phyloP scores from a whole-genome alignment of 2,329 filamentous ascomycete species.

The Aspergillus sp. region DNA sequence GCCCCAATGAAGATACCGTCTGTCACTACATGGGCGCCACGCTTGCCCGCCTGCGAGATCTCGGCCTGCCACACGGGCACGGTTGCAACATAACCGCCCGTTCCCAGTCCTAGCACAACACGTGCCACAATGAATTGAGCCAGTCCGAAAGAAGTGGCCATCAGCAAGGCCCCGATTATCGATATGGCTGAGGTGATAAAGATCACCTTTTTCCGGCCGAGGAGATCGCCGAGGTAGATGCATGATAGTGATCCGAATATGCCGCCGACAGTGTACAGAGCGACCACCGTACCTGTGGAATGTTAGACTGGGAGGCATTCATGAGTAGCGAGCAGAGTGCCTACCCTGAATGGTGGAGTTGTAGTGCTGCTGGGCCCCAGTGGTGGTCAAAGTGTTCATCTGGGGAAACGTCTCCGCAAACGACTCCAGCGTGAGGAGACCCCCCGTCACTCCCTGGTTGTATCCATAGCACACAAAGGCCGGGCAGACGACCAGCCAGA shows the following conservation, averaged over 20 bases:
- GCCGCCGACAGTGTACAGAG: slow-evolving; percentile 50
- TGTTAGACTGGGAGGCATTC: neutral
- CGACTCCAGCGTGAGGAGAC: slow-evolving; percentile 62
- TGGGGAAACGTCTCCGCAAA: slow-evolving; percentile 57
- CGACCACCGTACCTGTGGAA: slow-evolving; percentile 39
- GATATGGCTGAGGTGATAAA: slow-evolving; percentile 42
- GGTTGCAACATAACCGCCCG: slow-evolving; percentile 49
- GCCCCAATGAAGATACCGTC: slow-evolving; percentile 52
- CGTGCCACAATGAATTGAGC: slow-evolving; percentile 50
- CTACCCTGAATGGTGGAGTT: slow-evolving; percentile 50
- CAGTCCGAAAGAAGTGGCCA: slow-evolving; percentile 48
- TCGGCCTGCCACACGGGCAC: slow-evolving; percentile 52
- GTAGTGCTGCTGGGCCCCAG: slow-evolving; percentile 34
- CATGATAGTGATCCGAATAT: slow-evolving; percentile 50
- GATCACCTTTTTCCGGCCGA: slow-evolving; percentile 49
- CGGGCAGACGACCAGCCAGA: slow-evolving; percentile 31
- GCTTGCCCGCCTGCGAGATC: slow-evolving; percentile 42
- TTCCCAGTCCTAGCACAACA: slow-evolving; percentile 46
- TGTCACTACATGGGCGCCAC: slow-evolving; percentile 55
- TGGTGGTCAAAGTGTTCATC: slow-evolving; percentile 51
- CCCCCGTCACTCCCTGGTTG: slow-evolving; percentile 55
- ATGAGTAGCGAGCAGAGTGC: neutral
- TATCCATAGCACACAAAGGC: slow-evolving; percentile 52
- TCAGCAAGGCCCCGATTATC: slow-evolving; percentile 48
- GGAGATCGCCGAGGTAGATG: slow-evolving; percentile 47